Evolutionary conservation across 2,329 filamentous ascomycete genomes (phyloP).

Genomic region (Fusarium fujikuroi): DNA sequence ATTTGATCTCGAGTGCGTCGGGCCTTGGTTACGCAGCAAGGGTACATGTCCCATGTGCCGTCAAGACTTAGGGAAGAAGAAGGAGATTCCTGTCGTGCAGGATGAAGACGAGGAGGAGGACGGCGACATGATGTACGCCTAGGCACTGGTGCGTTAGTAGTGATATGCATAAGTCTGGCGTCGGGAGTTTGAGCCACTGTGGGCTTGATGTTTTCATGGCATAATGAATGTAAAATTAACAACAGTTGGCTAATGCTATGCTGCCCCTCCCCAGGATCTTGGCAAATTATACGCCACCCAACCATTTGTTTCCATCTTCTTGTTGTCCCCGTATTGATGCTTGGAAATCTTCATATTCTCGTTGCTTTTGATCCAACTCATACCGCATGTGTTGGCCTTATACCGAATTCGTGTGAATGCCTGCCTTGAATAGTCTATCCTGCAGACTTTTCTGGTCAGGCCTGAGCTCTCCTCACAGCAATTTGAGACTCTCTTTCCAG

Average conservation of each 20-base stretch:
- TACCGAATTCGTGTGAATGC: background rate
- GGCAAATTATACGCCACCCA: background rate
- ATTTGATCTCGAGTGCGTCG: constrained; percentile 75
- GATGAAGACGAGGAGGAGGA: constrained; percentile 63
- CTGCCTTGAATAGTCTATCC: background rate
- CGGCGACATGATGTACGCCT: constrained; percentile 59
- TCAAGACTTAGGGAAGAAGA: constrained; percentile 68
- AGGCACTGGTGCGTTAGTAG: constrained; percentile 7
- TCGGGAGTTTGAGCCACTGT: constrained; percentile 43
- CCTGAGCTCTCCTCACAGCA: constrained; percentile 28
- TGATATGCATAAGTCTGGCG: constrained; percentile 41
- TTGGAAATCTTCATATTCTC: constrained; percentile 24
- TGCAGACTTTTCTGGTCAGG: constrained; percentile 31
- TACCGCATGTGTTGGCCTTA: background rate
- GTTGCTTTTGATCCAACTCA: constrained; percentile 28
- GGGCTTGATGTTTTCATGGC: constrained; percentile 18
- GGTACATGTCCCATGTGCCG: constrained; percentile 73
- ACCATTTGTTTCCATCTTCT: background rate
- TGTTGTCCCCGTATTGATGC: background rate
- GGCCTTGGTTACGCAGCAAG: constrained; percentile 72
- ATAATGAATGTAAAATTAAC: constrained; percentile 9
- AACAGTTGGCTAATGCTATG: background rate
- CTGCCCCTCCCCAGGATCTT: background rate
- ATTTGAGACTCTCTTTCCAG: constrained; percentile 46
- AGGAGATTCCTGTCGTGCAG: constrained; percentile 55